phyloP scores from a whole-genome alignment of 2,329 filamentous ascomycete genomes.

The Diaporthe ampelina region DNA sequence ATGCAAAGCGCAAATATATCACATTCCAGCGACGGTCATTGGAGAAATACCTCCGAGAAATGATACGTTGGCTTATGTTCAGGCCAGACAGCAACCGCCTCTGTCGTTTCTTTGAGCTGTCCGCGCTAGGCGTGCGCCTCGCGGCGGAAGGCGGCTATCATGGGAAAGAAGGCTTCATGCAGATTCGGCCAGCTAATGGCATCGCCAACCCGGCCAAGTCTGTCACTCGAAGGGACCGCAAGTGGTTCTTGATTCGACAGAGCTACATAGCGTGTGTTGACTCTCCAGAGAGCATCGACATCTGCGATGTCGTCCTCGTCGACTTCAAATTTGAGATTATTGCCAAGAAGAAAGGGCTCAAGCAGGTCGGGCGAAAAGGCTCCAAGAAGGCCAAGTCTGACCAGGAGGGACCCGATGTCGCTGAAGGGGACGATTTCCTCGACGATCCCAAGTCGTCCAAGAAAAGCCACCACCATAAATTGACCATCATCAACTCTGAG shows the following conservation, averaged over 20 bases:
- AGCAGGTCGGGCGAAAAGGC: conserved; percentile 57
- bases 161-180: conserved; percentile 94
- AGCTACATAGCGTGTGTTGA: conserved; percentile 99
- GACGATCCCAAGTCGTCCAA: conserved; percentile 49
- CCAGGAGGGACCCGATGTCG: conserved; percentile 37
- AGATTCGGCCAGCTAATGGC: conserved; percentile 92
- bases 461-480: conserved; percentile 77
- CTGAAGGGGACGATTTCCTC: conserved; percentile 48
- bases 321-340: conserved; percentile 89
- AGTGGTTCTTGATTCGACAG: conserved; percentile 98
- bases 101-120: conserved; percentile 96
- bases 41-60: conserved; percentile 90
- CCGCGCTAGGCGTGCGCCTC: conserved; percentile 91
- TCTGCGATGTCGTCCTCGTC: conserved; percentile 98
- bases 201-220: conserved; percentile 84
- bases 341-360: conserved; percentile 70
- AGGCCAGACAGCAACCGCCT: conserved; percentile 94
- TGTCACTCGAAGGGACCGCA: conserved; percentile 86
- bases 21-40: conserved; percentile 88
- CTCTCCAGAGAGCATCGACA: conserved; percentile 97
- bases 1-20: conserved; percentile 75
- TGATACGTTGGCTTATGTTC: conserved; percentile 98
- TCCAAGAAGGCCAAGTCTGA: conserved; percentile 67
- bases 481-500: conserved; percentile 92
- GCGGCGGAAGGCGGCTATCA: conserved; percentile 97